phyloP scores from a whole-genome alignment of 1,284 basidiomycete genomes.

The Puccinia horiana region DNA sequence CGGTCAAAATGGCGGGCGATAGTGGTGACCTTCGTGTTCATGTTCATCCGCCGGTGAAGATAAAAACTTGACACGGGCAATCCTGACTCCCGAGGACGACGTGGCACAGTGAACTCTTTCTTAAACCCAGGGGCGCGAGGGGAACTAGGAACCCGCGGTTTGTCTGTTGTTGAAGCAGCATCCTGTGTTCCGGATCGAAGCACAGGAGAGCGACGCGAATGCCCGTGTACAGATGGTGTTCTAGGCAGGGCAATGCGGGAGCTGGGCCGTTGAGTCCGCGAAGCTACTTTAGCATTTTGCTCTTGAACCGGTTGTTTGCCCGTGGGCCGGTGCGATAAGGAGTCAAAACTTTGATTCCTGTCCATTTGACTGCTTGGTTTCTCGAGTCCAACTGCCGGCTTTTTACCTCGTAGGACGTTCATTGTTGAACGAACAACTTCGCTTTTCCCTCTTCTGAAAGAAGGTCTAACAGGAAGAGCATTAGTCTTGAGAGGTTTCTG shows the following conservation, averaged over 20 bases:
- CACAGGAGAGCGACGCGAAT: not conserved
- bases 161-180: not conserved
- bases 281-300: not conserved
- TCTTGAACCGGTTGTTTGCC: constrained; percentile 3
- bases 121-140: constrained; percentile 18
- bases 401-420: constrained; percentile 32
- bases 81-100: constrained; percentile 38
- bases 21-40: constrained; percentile 60
- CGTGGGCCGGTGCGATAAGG: not conserved
- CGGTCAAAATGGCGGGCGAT: constrained; percentile 64
- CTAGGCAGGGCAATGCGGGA: constrained; percentile 2
- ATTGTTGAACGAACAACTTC: constrained; percentile 39
- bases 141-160: constrained; percentile 1
- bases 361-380: not conserved
- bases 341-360: constrained; percentile 29
- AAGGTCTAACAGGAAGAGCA: constrained; percentile 31
- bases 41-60: constrained; percentile 48
- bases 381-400: constrained; percentile 5
- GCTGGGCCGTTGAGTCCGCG: constrained; percentile 20
- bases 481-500: constrained; percentile 23
- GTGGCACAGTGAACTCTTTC: constrained; percentile 14
- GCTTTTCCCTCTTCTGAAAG: constrained; percentile 47
- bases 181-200: constrained; percentile 1
- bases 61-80: constrained; percentile 40
- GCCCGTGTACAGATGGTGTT: not conserved